These are phyloP conservation scores for Jacaranda copaia DNA, from an alignment of 257 asterid species.

Conservation along the genomic window DNA sequence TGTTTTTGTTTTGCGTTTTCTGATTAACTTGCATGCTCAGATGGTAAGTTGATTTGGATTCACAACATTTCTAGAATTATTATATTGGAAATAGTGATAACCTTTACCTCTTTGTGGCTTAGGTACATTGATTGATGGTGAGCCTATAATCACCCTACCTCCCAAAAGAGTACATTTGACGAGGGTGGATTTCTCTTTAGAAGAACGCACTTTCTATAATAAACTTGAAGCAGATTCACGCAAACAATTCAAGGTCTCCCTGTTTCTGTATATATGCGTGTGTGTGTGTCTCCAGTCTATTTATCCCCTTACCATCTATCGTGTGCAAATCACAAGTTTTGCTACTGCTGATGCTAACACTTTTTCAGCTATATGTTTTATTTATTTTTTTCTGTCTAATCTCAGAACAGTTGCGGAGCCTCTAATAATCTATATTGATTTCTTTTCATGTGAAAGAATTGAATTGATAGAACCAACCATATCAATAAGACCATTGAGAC, in stretches of 20 bases:
- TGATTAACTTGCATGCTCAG: neutral
- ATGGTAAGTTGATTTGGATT: constrained; percentile 23
- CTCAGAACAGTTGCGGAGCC: neutral
- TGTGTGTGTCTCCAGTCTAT: constrained; percentile 11
- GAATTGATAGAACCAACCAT: constrained; percentile 3
- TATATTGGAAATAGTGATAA: constrained; percentile 37
- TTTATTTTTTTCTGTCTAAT: neutral
- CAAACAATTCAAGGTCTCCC: constrained; percentile 84
- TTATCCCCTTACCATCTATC: constrained; percentile 9
- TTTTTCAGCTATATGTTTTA: too few species aligned
- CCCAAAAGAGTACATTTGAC: constrained; percentile 72
- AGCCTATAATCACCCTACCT: constrained; percentile 85
- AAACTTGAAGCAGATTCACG: constrained; percentile 85
- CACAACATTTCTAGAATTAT: constrained; percentile 24
- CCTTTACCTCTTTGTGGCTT: constrained; percentile 34
- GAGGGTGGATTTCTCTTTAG: constrained; percentile 78
- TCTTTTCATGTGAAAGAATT: constrained; percentile 26
- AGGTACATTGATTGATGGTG: constrained; percentile 77
- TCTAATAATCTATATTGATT: constrained; percentile 5
- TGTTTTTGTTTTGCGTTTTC: too few species aligned
- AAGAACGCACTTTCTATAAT: constrained; percentile 81
- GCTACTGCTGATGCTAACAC: constrained; percentile 27
- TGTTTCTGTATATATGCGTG: constrained; percentile 2
- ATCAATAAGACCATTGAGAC: neutral
- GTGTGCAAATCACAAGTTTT: constrained; percentile 17